A percentile compares a stretch with the other conserved stretches of the same genome.
Conservation (phyloP, 2,329 filamentous ascomycete species). For the Blastomyces emzantsi region DNA sequence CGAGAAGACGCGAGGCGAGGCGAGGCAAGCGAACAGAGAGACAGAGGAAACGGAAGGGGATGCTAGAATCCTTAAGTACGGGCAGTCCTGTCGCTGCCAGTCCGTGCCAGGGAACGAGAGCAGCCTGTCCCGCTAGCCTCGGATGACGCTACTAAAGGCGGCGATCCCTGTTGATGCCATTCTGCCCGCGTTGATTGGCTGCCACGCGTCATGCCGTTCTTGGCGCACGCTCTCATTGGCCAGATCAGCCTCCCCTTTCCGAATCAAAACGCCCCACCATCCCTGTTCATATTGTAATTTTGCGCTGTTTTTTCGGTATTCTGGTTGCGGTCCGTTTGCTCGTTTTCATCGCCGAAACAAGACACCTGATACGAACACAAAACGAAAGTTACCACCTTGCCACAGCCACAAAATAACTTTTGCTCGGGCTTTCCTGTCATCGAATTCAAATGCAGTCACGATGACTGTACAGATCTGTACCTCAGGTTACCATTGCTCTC, state of each 20-base stretch:
- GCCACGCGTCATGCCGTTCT: constrained; percentile 20
- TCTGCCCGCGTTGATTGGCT: constrained; percentile 26
- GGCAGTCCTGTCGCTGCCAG: constrained; percentile 24
- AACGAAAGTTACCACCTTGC: neutral
- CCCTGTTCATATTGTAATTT: constrained; percentile 6
- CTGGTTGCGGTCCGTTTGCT: neutral
- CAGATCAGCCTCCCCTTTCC: neutral
- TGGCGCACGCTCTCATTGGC: neutral
- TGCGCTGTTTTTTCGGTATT: neutral
- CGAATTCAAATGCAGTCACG: neutral
- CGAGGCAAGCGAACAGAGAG: constrained; percentile 23
- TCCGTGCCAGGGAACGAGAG: constrained; percentile 22
- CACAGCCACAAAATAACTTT: neutral
- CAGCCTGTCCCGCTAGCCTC: constrained; percentile 30
- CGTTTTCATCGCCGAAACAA: neutral
- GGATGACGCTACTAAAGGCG: constrained; percentile 29
- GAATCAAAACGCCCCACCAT: constrained; percentile 15
- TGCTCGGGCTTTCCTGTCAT: neutral
- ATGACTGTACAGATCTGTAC: neutral
- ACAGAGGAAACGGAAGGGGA: constrained; percentile 32
- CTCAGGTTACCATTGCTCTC: neutral
- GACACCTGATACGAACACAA: neutral
- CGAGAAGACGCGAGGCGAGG: constrained; percentile 15
- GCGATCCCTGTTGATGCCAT: constrained; percentile 28
- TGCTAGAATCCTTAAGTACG: constrained; percentile 38